Evolutionary conservation across 148 eudicot species (phyloP).

Genomic region (Tetragonia tetragonoides): DNA sequence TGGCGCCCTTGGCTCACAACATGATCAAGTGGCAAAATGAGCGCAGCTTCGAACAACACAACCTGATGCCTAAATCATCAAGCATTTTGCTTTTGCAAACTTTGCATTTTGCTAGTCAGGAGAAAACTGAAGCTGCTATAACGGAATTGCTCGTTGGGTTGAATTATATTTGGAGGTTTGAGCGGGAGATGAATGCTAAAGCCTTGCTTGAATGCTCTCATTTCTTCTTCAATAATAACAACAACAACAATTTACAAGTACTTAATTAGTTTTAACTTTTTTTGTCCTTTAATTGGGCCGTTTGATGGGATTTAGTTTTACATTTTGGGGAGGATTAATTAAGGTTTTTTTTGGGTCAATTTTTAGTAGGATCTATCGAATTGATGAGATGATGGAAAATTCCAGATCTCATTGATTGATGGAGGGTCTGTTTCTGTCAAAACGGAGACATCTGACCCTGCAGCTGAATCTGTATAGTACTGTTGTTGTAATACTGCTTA

Average conservation of each 20-base stretch:
- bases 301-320: conserved; percentile 15
- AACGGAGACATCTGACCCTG: neutral
- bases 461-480: conserved; percentile 31
- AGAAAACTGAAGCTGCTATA: conserved; percentile 84
- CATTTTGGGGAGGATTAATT: conserved; percentile 9
- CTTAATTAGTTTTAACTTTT: neutral
- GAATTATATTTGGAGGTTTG: conserved; percentile 92
- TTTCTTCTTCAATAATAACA: conserved; percentile 25
- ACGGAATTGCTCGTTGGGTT: conserved; percentile 87
- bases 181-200: conserved; percentile 87
- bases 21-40: conserved; percentile 97
- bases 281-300: conserved; percentile 3
- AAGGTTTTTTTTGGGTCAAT: neutral
- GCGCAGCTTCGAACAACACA: conserved; percentile 84
- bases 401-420: conserved; percentile 16
- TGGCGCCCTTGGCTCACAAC: conserved; percentile 81
- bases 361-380: neutral
- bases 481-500: conserved; percentile 1
- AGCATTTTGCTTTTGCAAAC: conserved; percentile 76
- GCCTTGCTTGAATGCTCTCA: conserved; percentile 59
- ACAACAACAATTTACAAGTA: conserved; percentile 17
- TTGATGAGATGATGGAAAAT: conserved; percentile 8
- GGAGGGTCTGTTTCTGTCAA: neutral
- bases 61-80: conserved; percentile 32
- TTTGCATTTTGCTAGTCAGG: conserved; percentile 62